Evolutionary conservation across 805 yeast species (phyloP).

Genomic region (Wickerhamomyces mucosus): DNA sequence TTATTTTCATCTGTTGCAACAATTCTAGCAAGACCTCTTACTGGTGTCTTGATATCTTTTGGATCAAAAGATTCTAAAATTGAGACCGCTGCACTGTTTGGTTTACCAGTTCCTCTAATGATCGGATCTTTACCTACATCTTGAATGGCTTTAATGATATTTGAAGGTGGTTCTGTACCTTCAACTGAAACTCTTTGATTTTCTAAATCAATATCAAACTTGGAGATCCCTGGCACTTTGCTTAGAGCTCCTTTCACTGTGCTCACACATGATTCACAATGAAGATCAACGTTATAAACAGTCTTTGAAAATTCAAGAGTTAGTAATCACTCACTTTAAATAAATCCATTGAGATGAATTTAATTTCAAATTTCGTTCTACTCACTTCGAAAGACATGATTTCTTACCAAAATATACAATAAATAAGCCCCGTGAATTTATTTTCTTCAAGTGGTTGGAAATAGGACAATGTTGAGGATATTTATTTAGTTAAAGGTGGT

Average conservation of each 20-base stretch:
- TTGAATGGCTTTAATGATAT: constrained; percentile 59
- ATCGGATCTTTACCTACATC: constrained; percentile 80
- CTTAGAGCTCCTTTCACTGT: constrained; percentile 33
- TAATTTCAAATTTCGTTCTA: too few species aligned
- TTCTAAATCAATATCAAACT: constrained; percentile 46
- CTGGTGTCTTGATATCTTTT: constrained; percentile 35
- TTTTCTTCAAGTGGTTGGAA: too few species aligned
- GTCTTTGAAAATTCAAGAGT: too few species aligned
- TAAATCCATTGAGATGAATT: too few species aligned
- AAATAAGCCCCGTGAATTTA: too few species aligned
- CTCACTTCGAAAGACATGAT: too few species aligned
- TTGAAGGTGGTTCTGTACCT: constrained; percentile 72
- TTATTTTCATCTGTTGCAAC: constrained; percentile 49
- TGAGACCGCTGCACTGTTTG: constrained; percentile 86
- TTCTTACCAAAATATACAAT: too few species aligned
- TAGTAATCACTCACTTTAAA: too few species aligned
- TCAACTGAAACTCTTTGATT: constrained; percentile 55
- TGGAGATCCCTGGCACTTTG: constrained; percentile 38
- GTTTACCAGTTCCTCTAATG: constrained; percentile 81
- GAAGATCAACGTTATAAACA: constrained; percentile 80
- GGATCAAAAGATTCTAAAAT: constrained; percentile 67
- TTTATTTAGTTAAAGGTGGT: too few species aligned
- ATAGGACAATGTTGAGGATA: too few species aligned
- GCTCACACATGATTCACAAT: constrained; percentile 44
- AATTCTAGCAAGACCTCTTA: constrained; percentile 80